phyloP scores from a whole-genome alignment of 495 filamentous ascomycete species.

The Aspergillus steynii region DNA sequence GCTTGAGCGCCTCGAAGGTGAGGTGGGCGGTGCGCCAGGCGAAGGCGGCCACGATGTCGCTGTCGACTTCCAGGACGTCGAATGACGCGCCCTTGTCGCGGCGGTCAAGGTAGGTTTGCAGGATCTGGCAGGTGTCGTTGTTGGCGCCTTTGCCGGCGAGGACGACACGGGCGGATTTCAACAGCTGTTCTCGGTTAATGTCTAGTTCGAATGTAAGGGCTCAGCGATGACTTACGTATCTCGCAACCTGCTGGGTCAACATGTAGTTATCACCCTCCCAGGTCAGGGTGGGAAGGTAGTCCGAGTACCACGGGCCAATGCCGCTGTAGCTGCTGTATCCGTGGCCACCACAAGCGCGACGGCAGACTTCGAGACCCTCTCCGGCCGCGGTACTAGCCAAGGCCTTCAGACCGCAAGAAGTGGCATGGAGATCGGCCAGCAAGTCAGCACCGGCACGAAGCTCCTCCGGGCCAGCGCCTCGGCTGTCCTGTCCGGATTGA shows the following conservation, averaged over 20 bases:
- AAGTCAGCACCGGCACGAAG: constrained; percentile 62
- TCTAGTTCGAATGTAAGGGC: background rate
- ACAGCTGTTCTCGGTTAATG: constrained; percentile 36
- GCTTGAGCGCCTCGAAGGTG: constrained; percentile 70
- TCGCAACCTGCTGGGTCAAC: constrained; percentile 75
- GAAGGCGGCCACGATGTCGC: constrained; percentile 65
- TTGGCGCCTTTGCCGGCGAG: constrained; percentile 52
- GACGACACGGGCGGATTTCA: constrained; percentile 65
- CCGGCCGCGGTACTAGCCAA: constrained; percentile 65
- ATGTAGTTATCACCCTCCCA: constrained; percentile 74
- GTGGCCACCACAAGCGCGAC: constrained; percentile 73
- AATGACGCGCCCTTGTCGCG: constrained; percentile 67
- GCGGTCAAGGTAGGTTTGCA: constrained; percentile 57
- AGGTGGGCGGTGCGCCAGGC: constrained; percentile 70
- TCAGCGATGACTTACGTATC: constrained; percentile 49
- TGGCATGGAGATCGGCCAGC: constrained; percentile 71
- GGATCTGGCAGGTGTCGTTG: constrained; percentile 60
- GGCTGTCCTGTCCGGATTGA: constrained; percentile 38
- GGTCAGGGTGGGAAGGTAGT: constrained; percentile 69
- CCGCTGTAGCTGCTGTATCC: constrained; percentile 70
- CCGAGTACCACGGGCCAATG: constrained; percentile 66
- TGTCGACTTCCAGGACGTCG: constrained; percentile 62
- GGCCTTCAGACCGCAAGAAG: constrained; percentile 72
- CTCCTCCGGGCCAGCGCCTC: constrained; percentile 67
- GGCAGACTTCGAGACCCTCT: constrained; percentile 68